Percentiles rank a stretch among this genome's conserved stretches.
Conservation (phyloP, 2,329 filamentous ascomycete genomes). For the Curvularia hawaiiensis region DNA sequence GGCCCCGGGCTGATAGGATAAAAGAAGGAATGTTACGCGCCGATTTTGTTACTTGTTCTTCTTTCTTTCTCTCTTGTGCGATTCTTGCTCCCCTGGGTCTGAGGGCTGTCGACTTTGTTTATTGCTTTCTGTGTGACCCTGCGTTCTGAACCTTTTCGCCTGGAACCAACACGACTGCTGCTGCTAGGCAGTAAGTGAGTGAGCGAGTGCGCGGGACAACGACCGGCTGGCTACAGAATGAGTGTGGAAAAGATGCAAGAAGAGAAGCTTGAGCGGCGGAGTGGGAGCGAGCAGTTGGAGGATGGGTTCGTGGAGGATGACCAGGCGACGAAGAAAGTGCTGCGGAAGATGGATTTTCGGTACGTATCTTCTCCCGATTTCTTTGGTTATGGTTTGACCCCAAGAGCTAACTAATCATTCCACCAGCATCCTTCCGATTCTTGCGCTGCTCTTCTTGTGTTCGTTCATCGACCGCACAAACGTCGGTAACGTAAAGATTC, state of each 20-base stretch:
- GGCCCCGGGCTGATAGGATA: background rate
- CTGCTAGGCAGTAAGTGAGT: no score
- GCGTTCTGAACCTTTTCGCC: background rate
- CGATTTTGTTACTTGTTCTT: background rate
- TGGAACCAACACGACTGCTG: background rate
- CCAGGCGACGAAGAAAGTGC: constrained; percentile 41
- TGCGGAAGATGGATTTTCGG: constrained; percentile 62
- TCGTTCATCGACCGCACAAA: constrained; percentile 73
- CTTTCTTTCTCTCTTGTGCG: background rate
- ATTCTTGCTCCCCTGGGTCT: background rate
- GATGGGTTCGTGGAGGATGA: constrained; percentile 20
- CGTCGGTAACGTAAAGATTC: constrained; percentile 71
- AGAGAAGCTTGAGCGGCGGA: constrained; percentile 31
- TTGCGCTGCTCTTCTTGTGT: constrained; percentile 69
- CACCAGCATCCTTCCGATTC: constrained; percentile 64
- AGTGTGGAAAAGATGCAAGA: constrained; percentile 30
- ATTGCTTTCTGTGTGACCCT: background rate
- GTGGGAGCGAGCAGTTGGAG: constrained; percentile 23
- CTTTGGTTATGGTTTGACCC: background rate
- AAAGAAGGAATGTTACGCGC: background rate
- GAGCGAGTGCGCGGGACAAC: background rate
- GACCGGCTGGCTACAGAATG: constrained; percentile 2
- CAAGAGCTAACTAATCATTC: background rate
- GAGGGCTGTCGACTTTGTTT: background rate
- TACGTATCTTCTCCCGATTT: constrained; percentile 13